A percentile compares a stretch with the other conserved stretches of the same genome.
These are phyloP conservation scores for Fistulinella staudtii DNA, from an alignment of 1,284 basidiomycete genomes.

Conservation along the genomic window DNA sequence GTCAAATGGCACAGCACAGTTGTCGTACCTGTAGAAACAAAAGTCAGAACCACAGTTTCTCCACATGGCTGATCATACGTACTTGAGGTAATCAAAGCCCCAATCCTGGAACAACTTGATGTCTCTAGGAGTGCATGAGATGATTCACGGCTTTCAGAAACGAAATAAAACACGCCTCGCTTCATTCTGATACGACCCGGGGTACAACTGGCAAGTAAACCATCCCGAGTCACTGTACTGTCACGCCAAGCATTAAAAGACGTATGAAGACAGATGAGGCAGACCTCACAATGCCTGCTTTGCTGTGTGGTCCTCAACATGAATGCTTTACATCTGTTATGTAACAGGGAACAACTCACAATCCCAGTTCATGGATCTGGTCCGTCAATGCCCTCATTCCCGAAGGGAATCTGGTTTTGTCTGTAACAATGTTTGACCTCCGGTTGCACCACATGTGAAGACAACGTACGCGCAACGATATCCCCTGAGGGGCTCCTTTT, in stretches of 20 bases:
- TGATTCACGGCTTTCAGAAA: neutral
- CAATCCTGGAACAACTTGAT: slow-evolving; percentile 49
- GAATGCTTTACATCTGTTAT: neutral
- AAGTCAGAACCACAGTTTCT: neutral
- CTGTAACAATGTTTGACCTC: slow-evolving; percentile 24
- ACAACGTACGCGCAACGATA: slow-evolving; percentile 43
- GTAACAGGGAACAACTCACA: slow-evolving; percentile 38
- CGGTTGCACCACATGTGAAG: neutral
- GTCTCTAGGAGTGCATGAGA: slow-evolving; percentile 32
- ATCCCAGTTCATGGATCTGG: slow-evolving; percentile 46
- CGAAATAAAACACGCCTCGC: slow-evolving; percentile 14
- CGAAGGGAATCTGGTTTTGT: slow-evolving; percentile 41
- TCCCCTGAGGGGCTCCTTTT: slow-evolving; percentile 43
- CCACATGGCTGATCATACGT: slow-evolving; percentile 10
- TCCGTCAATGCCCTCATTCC: slow-evolving; percentile 53
- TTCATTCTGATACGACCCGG: slow-evolving; percentile 31
- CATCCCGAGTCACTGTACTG: slow-evolving; percentile 34
- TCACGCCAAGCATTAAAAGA: slow-evolving; percentile 3
- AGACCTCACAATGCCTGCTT: slow-evolving; percentile 47
- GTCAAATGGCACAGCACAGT: slow-evolving; percentile 56
- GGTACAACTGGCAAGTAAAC: slow-evolving; percentile 34
- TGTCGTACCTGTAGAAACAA: slow-evolving; percentile 46
- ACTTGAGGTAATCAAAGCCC: slow-evolving; percentile 62
- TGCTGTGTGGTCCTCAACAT: slow-evolving; percentile 30
- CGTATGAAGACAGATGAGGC: neutral